phyloP scores from a whole-genome alignment of 129 eudicot species.

The Saussurea involucrata region DNA sequence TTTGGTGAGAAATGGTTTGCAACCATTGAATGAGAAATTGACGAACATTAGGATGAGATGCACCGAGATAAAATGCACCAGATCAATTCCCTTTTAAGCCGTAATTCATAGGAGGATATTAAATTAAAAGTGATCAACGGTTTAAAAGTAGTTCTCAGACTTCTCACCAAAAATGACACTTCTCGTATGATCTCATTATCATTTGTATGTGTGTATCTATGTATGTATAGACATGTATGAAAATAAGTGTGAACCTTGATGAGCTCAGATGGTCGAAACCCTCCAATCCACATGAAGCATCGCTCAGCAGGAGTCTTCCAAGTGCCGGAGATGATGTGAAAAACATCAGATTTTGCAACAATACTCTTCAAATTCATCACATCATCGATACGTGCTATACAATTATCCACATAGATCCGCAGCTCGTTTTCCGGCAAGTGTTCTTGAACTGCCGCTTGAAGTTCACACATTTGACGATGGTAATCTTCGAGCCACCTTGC shows the following conservation, averaged over 20 bases:
- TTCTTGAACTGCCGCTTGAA: slow-evolving; percentile 81
- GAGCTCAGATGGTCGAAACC: slow-evolving; percentile 92
- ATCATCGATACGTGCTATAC: slow-evolving; percentile 80
- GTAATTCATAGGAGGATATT: too few species aligned
- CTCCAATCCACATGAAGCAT: slow-evolving; percentile 98
- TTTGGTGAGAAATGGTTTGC: too few species aligned
- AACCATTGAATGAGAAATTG: too few species aligned
- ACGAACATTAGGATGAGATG: too few species aligned
- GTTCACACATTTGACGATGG: slow-evolving; percentile 84
- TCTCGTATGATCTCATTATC: too few species aligned
- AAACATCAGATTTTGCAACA: slow-evolving; percentile 78
- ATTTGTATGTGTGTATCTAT: background rate
- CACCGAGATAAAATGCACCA: too few species aligned
- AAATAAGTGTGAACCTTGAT: slow-evolving; percentile 53
- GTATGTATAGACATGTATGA: background rate
- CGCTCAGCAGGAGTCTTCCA: slow-evolving; percentile 99
- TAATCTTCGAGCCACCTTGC: slow-evolving; percentile 93
- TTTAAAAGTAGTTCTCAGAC: too few species aligned
- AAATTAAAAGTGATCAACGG: too few species aligned
- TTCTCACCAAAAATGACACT: too few species aligned
- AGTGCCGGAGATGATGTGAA: slow-evolving; percentile 84
- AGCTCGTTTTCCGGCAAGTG: slow-evolving; percentile 92
- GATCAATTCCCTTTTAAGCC: too few species aligned
- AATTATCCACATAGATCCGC: slow-evolving; percentile 68
- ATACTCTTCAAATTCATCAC: slow-evolving; percentile 70